These are phyloP conservation scores for Pseudogymnoascus sp. DNA, from an alignment of 2,329 filamentous ascomycete genomes.

Conservation along the genomic window DNA sequence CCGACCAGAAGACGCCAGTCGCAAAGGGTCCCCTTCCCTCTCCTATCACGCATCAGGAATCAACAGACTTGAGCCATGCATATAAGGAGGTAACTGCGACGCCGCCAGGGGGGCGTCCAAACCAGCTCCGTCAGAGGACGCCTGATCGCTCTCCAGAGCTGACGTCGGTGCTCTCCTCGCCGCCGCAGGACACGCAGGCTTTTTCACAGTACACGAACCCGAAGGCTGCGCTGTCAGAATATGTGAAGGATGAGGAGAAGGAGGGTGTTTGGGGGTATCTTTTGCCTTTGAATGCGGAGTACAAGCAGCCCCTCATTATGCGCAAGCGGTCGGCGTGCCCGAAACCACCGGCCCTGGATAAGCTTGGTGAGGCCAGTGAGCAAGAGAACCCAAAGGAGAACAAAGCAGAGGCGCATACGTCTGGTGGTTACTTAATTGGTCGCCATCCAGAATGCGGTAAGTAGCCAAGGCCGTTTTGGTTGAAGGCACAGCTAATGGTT, in stretches of 20 bases:
- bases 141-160: slow-evolving; percentile 36
- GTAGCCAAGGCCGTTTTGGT: slow-evolving; percentile 29
- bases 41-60: slow-evolving; percentile 63
- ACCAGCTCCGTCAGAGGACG: slow-evolving; percentile 39
- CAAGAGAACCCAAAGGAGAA: slow-evolving; percentile 37
- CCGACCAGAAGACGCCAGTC: slow-evolving; percentile 49
- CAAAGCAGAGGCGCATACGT: slow-evolving; percentile 52
- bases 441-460: slow-evolving; percentile 88
- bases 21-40: slow-evolving; percentile 67
- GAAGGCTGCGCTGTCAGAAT: slow-evolving; percentile 63
- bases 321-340: slow-evolving; percentile 66
- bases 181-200: slow-evolving; percentile 68
- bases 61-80: slow-evolving; percentile 46
- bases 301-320: slow-evolving; percentile 63
- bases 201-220: slow-evolving; percentile 75
- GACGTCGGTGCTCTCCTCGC: slow-evolving; percentile 35
- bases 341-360: slow-evolving; percentile 39
- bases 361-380: slow-evolving; percentile 30
- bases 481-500: slow-evolving; percentile 12
- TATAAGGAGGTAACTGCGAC: slow-evolving; percentile 65
- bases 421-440: slow-evolving; percentile 83
- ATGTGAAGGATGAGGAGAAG: slow-evolving; percentile 71
- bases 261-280: slow-evolving; percentile 90
- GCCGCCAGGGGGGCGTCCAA: slow-evolving; percentile 52
- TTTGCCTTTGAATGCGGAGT: slow-evolving; percentile 66